A percentile compares a stretch with the other conserved stretches of the same genome.
Conservation (phyloP, 257 asterid genomes). For the Solanum arcanum region DNA sequence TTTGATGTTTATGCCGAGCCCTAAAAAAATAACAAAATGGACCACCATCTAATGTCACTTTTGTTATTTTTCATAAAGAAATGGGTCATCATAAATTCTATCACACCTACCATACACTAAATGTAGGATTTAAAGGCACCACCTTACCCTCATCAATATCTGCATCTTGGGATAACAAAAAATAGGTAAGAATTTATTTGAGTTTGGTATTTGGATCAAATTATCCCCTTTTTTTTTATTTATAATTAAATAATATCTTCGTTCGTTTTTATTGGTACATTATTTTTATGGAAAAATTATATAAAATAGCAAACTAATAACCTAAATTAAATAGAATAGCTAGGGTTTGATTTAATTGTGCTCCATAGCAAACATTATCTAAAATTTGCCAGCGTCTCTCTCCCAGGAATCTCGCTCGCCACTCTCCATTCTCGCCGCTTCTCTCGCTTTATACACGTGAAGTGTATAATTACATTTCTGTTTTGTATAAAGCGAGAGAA, state of each 20-base stretch:
- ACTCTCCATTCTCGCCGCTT: no score
- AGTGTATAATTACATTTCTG: no score
- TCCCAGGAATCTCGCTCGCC: no score
- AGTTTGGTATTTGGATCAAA: neutral
- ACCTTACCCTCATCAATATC: neutral
- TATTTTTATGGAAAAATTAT: no score
- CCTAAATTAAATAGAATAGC: no score
- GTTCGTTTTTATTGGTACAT: neutral
- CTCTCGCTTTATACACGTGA: no score
- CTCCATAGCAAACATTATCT: no score
- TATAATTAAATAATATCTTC: neutral
- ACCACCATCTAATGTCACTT: neutral
- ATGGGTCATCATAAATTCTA: conserved; percentile 40
- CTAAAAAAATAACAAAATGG: neutral
- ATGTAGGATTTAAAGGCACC: conserved; percentile 10
- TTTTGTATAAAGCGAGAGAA: no score
- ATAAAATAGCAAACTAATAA: no score
- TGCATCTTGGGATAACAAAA: conserved; percentile 24
- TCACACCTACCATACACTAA: conserved; percentile 17
- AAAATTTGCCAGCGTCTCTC: no score
- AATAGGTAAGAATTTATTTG: neutral
- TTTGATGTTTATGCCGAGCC: accelerated
- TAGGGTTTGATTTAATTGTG: no score
- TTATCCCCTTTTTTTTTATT: neutral
- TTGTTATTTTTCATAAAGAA: conserved; percentile 1